Conservation (phyloP, 108 stramenopile species). For the Cyclotella baltica region DNA sequence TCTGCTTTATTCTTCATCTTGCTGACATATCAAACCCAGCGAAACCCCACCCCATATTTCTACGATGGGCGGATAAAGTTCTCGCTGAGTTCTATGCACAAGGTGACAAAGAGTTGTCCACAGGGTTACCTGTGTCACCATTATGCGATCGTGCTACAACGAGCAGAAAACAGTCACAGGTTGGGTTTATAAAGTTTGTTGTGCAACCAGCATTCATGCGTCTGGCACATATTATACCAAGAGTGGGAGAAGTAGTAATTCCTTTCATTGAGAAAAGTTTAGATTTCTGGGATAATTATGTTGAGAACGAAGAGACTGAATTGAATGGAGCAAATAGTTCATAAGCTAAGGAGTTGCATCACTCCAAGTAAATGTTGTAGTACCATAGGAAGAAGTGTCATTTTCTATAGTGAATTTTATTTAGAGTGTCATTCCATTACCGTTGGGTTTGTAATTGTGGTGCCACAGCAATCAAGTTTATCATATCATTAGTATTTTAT, state of each 20-base stretch:
- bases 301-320: neutral
- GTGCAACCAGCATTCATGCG: constrained; percentile 59
- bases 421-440: no score
- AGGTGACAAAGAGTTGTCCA: constrained; percentile 61
- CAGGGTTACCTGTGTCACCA: constrained; percentile 8
- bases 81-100: constrained; percentile 75
- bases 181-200: constrained; percentile 66
- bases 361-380: no score
- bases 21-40: constrained; percentile 74
- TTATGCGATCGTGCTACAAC: constrained; percentile 8
- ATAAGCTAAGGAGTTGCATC: no score
- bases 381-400: no score
- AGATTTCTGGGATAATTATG: constrained; percentile 42
- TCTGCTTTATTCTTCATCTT: constrained; percentile 62
- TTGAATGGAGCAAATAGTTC: neutral
- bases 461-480: no score
- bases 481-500: no score
- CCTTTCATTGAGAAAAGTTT: constrained; percentile 36
- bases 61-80: constrained; percentile 56
- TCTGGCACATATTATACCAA: constrained; percentile 38
- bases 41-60: constrained; percentile 50
- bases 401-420: no score
- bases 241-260: constrained; percentile 32
- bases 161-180: constrained; percentile 3
- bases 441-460: no score